These are phyloP conservation scores for Geranium rotundifolium DNA, from an alignment of 345 rosid genomes.

Conservation along the genomic window DNA sequence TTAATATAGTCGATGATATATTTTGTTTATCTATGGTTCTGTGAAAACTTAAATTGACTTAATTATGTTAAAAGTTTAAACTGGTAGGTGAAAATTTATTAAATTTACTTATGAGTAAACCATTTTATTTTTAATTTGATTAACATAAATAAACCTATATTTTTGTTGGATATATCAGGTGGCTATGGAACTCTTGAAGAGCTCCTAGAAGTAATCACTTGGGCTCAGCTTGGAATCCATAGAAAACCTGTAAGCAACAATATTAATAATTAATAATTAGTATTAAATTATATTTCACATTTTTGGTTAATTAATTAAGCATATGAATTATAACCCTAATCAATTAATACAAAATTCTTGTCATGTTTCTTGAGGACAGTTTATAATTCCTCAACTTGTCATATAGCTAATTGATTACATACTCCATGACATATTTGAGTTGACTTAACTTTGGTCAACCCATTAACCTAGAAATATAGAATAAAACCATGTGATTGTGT, in stretches of 20 bases:
- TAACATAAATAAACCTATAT: too few species aligned
- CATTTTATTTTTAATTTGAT: too few species aligned
- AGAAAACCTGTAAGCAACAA: conserved; percentile 62
- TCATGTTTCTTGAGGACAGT: not conserved
- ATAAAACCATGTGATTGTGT: conserved; percentile 36
- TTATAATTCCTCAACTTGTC: not conserved
- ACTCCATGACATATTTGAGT: not conserved
- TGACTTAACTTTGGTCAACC: conserved; percentile 10
- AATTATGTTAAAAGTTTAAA: too few species aligned
- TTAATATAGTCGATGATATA: too few species aligned
- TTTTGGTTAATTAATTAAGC: too few species aligned
- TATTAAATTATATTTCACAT: too few species aligned
- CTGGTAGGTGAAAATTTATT: too few species aligned
- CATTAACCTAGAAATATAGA: conserved; percentile 4
- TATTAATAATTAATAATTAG: not conserved
- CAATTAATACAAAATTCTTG: not conserved
- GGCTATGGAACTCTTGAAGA: conserved; percentile 97
- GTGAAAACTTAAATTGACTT: too few species aligned
- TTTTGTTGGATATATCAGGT: too few species aligned
- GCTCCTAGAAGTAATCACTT: conserved; percentile 84
- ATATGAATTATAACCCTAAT: too few species aligned
- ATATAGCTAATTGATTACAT: not conserved
- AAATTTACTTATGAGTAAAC: too few species aligned
- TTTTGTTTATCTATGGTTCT: too few species aligned
- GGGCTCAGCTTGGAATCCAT: conserved; percentile 98